Evolutionary conservation across 306 rosid genomes (phyloP).

Genomic region (Medicago arabica): DNA sequence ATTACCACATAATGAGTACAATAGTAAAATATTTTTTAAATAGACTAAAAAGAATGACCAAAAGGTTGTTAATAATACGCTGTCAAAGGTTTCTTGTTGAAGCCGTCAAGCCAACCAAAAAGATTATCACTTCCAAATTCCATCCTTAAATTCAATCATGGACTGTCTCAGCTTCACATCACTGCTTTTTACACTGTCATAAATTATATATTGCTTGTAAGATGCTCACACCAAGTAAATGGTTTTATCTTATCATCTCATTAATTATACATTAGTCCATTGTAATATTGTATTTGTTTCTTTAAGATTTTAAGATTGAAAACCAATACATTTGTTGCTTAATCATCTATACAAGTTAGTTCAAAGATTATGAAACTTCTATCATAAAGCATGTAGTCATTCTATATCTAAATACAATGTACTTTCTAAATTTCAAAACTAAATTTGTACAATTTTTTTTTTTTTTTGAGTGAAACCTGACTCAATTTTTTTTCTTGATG

Average conservation of each 20-base stretch:
- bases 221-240: not conserved
- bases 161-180: constrained; percentile 10
- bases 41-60: not conserved
- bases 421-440: no score
- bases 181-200: not conserved
- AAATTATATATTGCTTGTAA: not conserved
- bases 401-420: no score
- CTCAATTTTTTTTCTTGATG: no score
- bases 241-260: not conserved
- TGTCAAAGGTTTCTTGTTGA: constrained; percentile 58
- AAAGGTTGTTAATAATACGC: constrained; percentile 47
- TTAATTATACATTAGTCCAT: not conserved
- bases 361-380: no score
- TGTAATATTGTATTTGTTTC: not conserved
- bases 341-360: no score
- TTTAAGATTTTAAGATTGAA: no score
- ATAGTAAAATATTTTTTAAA: not conserved
- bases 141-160: not conserved
- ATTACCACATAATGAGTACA: constrained; percentile 5
- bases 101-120: constrained; percentile 53
- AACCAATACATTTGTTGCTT: no score
- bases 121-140: constrained; percentile 2
- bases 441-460: no score
- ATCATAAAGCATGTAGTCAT: no score
- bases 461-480: no score